Evolutionary conservation across 1,139 yeast genomes (phyloP).

Genomic region (Spathaspora jeffriesii): DNA sequence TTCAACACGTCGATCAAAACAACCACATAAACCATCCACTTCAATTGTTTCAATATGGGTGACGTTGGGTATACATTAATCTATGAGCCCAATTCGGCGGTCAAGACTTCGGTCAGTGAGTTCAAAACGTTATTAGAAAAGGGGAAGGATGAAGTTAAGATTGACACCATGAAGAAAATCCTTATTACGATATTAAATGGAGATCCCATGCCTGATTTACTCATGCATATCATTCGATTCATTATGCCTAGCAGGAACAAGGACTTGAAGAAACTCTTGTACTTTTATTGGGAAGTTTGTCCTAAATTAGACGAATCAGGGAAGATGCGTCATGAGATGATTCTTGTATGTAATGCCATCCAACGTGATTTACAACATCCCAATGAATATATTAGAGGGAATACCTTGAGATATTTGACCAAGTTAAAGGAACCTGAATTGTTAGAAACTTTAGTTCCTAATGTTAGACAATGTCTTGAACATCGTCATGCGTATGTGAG

Average conservation of each 20-base stretch:
- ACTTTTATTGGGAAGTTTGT: conserved; percentile 98
- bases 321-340: conserved; percentile 97
- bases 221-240: conserved; percentile 96
- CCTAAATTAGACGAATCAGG: conserved; percentile 90
- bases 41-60: neutral
- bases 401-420: conserved; percentile 87
- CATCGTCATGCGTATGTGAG: conserved; percentile 98
- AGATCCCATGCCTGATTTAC: conserved; percentile 89
- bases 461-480: conserved; percentile 86
- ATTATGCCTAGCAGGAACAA: conserved; percentile 96
- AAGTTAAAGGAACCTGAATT: conserved; percentile 93
- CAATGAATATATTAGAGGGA: conserved; percentile 95
- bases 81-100: conserved; percentile 72
- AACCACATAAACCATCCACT: too few relatives aligned
- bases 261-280: conserved; percentile 87
- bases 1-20: conserved; percentile 17
- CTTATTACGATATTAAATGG: conserved; percentile 89
- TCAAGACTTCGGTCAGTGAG: conserved; percentile 73
- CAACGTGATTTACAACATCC: conserved; percentile 98
- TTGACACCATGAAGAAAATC: conserved; percentile 88
- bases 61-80: conserved; percentile 69
- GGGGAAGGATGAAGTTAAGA: conserved; percentile 85
- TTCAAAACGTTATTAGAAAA: conserved; percentile 82
- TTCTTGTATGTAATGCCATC: conserved; percentile 95
- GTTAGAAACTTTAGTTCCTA: conserved; percentile 93